Conservation (phyloP, 148 eudicot genomes). For the Rhododendron williamsianum region DNA sequence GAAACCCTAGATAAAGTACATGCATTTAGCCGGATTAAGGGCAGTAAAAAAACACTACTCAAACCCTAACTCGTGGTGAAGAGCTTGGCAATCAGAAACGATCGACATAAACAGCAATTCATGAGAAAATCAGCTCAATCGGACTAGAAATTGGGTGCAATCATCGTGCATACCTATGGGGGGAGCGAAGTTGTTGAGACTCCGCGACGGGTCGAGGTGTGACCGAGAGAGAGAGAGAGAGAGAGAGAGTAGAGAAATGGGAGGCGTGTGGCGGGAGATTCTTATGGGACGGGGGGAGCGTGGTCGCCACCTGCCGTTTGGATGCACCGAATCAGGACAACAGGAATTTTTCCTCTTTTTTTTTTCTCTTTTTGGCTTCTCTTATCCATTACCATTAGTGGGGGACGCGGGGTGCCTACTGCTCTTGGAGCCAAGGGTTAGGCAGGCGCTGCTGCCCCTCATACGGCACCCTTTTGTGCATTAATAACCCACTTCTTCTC, state of each 20-base stretch:
- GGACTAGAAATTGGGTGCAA: background rate
- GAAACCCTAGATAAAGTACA: background rate
- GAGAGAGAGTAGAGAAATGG: slow-evolving; percentile 7
- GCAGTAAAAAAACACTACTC: background rate
- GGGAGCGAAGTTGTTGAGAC: background rate
- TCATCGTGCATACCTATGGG: background rate
- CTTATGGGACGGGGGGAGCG: slow-evolving; percentile 14
- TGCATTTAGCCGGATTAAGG: background rate
- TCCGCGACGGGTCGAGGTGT: background rate
- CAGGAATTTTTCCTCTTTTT: too few relatives aligned
- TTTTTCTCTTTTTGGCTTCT: too few relatives aligned
- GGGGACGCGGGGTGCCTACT: too few relatives aligned
- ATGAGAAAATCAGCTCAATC: background rate
- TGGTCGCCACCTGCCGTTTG: slow-evolving; percentile 18
- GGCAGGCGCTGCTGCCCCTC: too few relatives aligned
- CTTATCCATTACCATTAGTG: too few relatives aligned
- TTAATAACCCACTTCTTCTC: too few relatives aligned
- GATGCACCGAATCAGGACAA: background rate
- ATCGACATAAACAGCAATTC: background rate
- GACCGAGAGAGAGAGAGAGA: background rate
- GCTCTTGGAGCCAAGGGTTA: too few relatives aligned
- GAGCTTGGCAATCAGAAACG: background rate
- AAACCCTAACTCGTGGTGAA: slow-evolving; percentile 13
- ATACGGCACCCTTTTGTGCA: too few relatives aligned
- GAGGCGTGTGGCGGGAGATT: slow-evolving; percentile 34